These are phyloP conservation scores for Fusarium sp. DNA, from an alignment of 2,329 filamentous ascomycete genomes.

Conservation along the genomic window DNA sequence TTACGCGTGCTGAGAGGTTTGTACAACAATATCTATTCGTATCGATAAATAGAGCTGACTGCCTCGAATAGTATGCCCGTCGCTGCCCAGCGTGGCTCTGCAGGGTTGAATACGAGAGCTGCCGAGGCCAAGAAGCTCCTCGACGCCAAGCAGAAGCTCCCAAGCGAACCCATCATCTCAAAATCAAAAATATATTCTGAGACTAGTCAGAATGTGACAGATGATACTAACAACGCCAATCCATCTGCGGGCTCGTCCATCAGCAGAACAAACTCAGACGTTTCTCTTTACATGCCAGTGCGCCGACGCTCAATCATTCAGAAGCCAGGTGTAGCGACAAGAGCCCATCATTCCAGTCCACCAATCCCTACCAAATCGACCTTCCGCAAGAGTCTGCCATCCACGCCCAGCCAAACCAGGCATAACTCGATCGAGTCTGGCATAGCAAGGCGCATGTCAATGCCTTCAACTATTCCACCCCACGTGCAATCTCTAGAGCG, in stretches of 20 bases:
- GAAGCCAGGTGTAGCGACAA: slow-evolving; percentile 61
- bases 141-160: slow-evolving; percentile 23
- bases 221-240: slow-evolving; percentile 35
- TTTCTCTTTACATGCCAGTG: slow-evolving; percentile 58
- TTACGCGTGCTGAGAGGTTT: slow-evolving; percentile 40
- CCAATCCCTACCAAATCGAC: slow-evolving; percentile 45
- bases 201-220: slow-evolving; percentile 33
- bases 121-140: slow-evolving; percentile 30
- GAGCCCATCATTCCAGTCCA: slow-evolving; percentile 43
- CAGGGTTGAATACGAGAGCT: slow-evolving; percentile 32
- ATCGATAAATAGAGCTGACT: slow-evolving; percentile 34
- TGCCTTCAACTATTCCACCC: slow-evolving; percentile 42
- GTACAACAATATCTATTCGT: slow-evolving; percentile 17
- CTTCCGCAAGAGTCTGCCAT: slow-evolving; percentile 51
- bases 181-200: slow-evolving; percentile 24
- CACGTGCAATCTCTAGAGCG: slow-evolving; percentile 37
- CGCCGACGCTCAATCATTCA: slow-evolving; percentile 59
- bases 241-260: slow-evolving; percentile 34
- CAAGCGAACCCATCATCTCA: slow-evolving; percentile 24
- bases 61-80: slow-evolving; percentile 28
- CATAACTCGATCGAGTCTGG: slow-evolving; percentile 53
- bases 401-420: slow-evolving; percentile 51
- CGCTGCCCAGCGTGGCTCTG: slow-evolving; percentile 22
- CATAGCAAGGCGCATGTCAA: slow-evolving; percentile 47
- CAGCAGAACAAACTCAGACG: slow-evolving; percentile 55